Conservation (phyloP, 2,329 filamentous ascomycete genomes). For the Diaporthe humulicola region DNA sequence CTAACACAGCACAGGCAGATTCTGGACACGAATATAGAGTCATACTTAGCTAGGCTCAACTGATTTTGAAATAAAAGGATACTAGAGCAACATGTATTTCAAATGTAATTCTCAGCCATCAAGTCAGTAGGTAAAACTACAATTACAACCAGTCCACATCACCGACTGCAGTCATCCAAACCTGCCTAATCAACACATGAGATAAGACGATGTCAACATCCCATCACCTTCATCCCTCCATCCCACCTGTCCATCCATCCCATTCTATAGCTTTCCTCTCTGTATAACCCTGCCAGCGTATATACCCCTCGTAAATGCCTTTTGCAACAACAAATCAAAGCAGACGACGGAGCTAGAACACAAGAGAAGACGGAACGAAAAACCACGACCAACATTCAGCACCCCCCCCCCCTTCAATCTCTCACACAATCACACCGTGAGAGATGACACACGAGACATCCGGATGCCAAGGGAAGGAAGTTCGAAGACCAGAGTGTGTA, state of each 20-base stretch:
- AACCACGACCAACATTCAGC: not conserved
- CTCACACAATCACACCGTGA: not conserved
- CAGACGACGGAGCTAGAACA: not conserved
- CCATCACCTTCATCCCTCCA: not conserved
- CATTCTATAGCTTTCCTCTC: not conserved
- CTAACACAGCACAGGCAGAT: not conserved
- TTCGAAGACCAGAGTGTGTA: not conserved
- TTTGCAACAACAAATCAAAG: conserved; percentile 10
- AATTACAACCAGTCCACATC: not conserved
- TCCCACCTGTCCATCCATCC: not conserved
- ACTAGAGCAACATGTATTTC: not conserved
- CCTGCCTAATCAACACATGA: not conserved
- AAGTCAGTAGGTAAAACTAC: not conserved
- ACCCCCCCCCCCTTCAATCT: not conserved
- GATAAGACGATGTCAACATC: not conserved
- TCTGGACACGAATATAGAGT: too few species aligned
- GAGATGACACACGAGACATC: not conserved
- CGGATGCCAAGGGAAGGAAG: too few species aligned
- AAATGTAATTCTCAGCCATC: not conserved
- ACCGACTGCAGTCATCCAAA: not conserved
- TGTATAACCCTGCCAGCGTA: not conserved
- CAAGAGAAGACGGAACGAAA: too few species aligned
- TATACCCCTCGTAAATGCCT: conserved; percentile 20
- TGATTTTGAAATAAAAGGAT: not conserved
- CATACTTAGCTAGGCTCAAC: not conserved